Evolutionary conservation across 352 stramenopile genomes (phyloP).

Genomic region (Globisporangium cystogenes): DNA sequence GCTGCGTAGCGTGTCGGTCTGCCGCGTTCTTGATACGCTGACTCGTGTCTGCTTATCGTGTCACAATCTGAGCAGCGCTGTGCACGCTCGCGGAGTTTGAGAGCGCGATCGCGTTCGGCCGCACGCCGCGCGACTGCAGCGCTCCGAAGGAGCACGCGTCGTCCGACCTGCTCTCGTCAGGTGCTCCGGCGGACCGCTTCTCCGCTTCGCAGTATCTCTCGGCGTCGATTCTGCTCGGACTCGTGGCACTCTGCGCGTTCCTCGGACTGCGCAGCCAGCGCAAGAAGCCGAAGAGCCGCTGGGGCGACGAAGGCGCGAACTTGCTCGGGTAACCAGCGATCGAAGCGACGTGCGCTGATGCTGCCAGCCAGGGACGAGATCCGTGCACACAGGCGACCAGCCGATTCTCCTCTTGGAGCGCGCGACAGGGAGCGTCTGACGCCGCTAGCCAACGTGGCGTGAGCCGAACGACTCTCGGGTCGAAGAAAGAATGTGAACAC

Average conservation of each 20-base stretch:
- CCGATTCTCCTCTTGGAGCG: neutral
- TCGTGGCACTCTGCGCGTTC: slow-evolving; percentile 44
- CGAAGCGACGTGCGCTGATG: neutral
- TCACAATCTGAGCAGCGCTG: slow-evolving; percentile 20
- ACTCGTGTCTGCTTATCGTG: neutral
- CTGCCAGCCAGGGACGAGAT: no score
- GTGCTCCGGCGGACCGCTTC: slow-evolving; percentile 8
- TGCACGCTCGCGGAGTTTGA: slow-evolving; percentile 61
- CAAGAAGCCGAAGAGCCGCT: slow-evolving; percentile 9
- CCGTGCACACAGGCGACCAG: neutral
- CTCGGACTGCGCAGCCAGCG: slow-evolving; percentile 39
- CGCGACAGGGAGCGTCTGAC: neutral
- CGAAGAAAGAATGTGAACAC: no score
- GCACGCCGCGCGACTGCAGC: slow-evolving; percentile 45
- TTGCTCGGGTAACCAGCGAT: slow-evolving; percentile 17
- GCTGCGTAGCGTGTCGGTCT: neutral
- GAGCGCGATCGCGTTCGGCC: slow-evolving; percentile 50
- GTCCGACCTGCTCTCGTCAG: slow-evolving; percentile 18
- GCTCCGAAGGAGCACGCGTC: slow-evolving; percentile 21
- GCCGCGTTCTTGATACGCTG: slow-evolving; percentile 3
- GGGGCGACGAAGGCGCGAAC: slow-evolving; percentile 14
- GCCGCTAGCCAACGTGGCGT: no score
- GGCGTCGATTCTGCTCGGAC: slow-evolving; percentile 47
- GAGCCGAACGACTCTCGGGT: no score
- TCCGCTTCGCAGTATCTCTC: slow-evolving; percentile 39